A percentile compares a stretch with the other conserved stretches of the same genome.
These are phyloP conservation scores for Abrus pulchellus DNA, from an alignment of 306 rosid species.

Conservation along the genomic window DNA sequence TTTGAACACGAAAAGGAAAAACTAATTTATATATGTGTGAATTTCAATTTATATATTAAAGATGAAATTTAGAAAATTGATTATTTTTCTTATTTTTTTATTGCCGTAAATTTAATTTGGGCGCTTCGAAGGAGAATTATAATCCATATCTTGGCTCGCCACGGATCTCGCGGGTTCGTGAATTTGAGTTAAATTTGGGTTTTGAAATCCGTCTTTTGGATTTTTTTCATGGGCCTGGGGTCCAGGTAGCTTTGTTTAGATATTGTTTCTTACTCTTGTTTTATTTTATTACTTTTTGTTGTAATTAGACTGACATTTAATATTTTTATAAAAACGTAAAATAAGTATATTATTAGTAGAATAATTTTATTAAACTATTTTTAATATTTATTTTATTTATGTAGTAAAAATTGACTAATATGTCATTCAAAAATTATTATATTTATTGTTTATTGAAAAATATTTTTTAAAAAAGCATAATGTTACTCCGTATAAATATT, in stretches of 20 bases:
- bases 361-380: too few species aligned
- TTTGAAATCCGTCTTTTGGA: slow-evolving; percentile 64
- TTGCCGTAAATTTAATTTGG: slow-evolving; percentile 30
- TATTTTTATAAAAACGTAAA: too few species aligned
- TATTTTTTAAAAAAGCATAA: too few species aligned
- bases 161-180: slow-evolving; percentile 69
- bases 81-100: neutral
- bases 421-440: too few species aligned
- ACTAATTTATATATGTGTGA: neutral
- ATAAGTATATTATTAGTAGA: too few species aligned
- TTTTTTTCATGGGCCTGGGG: slow-evolving; percentile 23
- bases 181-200: slow-evolving; percentile 60
- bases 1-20: neutral
- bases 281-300: too few species aligned
- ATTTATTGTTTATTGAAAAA: too few species aligned
- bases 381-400: too few species aligned
- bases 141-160: slow-evolving; percentile 49
- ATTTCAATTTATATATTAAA: neutral
- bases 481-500: too few species aligned
- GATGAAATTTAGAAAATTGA: neutral
- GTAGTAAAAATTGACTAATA: too few species aligned
- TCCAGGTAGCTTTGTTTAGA: slow-evolving; percentile 49
- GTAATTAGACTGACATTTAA: too few species aligned
- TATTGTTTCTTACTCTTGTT: neutral
- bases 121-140: slow-evolving; percentile 46